Conservation (phyloP, 2,329 filamentous ascomycete genomes). For the Cordyceps fumosorosea region DNA sequence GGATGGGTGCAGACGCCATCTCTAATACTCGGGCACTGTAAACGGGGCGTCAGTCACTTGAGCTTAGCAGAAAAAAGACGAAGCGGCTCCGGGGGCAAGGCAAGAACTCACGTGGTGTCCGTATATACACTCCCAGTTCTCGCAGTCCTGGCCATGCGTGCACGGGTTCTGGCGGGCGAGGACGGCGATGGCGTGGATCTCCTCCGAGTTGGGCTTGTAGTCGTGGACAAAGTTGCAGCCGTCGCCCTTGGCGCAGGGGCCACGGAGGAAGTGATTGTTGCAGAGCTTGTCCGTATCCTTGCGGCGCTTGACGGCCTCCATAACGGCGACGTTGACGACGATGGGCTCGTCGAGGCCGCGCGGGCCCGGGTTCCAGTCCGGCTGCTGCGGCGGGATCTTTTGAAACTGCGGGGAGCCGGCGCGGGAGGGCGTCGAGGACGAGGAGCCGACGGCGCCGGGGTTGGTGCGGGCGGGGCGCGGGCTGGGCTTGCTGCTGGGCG, state of each 20-base stretch:
- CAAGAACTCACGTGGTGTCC: slow-evolving; percentile 49
- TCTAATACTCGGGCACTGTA: slow-evolving; percentile 46
- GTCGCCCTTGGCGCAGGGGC: slow-evolving; percentile 48
- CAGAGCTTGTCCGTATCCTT: slow-evolving; percentile 51
- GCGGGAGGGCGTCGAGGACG: background rate
- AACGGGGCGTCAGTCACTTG: slow-evolving; percentile 9
- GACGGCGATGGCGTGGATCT: slow-evolving; percentile 49
- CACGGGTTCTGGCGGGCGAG: slow-evolving; percentile 53
- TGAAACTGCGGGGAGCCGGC: slow-evolving; percentile 5
- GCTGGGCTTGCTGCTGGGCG: slow-evolving; percentile 21
- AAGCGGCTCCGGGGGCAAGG: background rate
- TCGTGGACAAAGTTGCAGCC: slow-evolving; percentile 52
- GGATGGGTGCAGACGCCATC: slow-evolving; percentile 47
- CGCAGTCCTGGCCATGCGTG: slow-evolving; percentile 50
- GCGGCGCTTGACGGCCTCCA: slow-evolving; percentile 51
- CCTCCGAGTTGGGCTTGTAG: slow-evolving; percentile 46
- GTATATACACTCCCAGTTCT: slow-evolving; percentile 53
- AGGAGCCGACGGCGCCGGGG: background rate
- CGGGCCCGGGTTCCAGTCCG: slow-evolving; percentile 45
- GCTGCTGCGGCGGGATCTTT: slow-evolving; percentile 24
- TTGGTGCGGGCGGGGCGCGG: slow-evolving; percentile 11
- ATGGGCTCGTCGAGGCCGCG: slow-evolving; percentile 51
- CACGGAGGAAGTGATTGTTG: slow-evolving; percentile 56
- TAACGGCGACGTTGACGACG: slow-evolving; percentile 34
- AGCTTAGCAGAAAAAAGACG: background rate